phyloP scores from a whole-genome alignment of 1,139 yeast genomes.

The Trichomonascaceae sp. region DNA sequence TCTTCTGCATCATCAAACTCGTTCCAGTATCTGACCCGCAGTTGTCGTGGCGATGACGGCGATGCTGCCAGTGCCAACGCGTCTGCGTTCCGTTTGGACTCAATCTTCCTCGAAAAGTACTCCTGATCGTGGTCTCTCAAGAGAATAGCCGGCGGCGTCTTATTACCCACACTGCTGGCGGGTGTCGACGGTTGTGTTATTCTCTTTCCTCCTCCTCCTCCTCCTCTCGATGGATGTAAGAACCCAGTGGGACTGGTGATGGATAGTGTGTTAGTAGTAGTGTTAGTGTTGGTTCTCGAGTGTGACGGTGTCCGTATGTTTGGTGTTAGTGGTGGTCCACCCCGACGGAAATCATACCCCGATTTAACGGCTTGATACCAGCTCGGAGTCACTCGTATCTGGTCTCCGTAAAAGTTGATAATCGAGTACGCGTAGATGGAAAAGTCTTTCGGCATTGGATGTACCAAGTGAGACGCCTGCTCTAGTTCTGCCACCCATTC shows the following conservation, averaged over 20 bases:
- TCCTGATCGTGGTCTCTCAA: background rate
- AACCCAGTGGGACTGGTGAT: conserved; percentile 1
- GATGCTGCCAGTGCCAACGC: background rate
- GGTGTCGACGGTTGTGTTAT: conserved; percentile 3
- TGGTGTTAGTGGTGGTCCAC: conserved; percentile 3
- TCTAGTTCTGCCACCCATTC: conserved; percentile 26
- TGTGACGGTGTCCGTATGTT: background rate
- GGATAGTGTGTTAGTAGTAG: background rate
- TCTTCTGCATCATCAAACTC: conserved; percentile 58
- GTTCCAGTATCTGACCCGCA: conserved; percentile 48
- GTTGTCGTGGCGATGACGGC: conserved; percentile 9
- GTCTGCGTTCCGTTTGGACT: background rate
- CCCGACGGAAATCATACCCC: conserved; percentile 23
- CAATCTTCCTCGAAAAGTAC: background rate
- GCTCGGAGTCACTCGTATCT: conserved; percentile 19
- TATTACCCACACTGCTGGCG: conserved; percentile 12
- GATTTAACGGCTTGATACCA: conserved; percentile 24
- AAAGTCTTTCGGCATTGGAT: conserved; percentile 21
- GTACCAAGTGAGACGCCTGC: conserved; percentile 25
- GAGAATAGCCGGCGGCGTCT: background rate
- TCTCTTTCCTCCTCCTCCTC: too few relatives aligned
- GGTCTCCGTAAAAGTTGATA: conserved; percentile 19
- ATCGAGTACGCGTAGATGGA: conserved; percentile 25
- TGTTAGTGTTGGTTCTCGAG: background rate
- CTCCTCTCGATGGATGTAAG: too few relatives aligned